Conservation (phyloP, 129 eudicot species). For the Arctium lappa region DNA sequence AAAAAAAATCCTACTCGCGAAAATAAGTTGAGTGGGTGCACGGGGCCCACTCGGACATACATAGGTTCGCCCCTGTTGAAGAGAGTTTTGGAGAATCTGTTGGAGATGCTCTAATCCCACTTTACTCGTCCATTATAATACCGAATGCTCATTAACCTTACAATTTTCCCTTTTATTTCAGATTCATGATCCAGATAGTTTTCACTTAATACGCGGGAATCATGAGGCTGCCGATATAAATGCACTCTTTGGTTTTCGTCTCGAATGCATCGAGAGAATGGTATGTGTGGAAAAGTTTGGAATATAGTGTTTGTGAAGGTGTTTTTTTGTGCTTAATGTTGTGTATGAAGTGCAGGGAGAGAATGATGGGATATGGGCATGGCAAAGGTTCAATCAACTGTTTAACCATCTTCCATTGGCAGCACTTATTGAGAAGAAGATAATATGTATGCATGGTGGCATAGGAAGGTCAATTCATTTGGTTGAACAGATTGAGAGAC, state of each 20-base stretch:
- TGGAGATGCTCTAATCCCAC: background rate
- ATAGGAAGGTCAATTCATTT: conserved; percentile 97
- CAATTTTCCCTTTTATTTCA: conserved; percentile 4
- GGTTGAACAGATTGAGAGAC: conserved; percentile 90
- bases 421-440: conserved; percentile 87
- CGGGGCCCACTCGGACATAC: no score
- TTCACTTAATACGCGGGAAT: conserved; percentile 95
- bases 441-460: conserved; percentile 98
- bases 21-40: no score
- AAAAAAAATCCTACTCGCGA: no score
- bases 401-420: conserved; percentile 93
- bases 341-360: conserved; percentile 63
- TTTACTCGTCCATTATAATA: background rate
- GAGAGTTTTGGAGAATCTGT: background rate
- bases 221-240: conserved; percentile 98
- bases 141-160: background rate
- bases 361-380: conserved; percentile 97
- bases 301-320: background rate
- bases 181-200: conserved; percentile 86
- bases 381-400: conserved; percentile 87
- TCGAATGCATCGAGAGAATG: conserved; percentile 97
- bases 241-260: conserved; percentile 97
- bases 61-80: no score
- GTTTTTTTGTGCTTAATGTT: background rate
- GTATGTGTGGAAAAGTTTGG: conserved; percentile 30